Conservation (phyloP, 345 rosid species). For the Tarenaya hassleriana region DNA sequence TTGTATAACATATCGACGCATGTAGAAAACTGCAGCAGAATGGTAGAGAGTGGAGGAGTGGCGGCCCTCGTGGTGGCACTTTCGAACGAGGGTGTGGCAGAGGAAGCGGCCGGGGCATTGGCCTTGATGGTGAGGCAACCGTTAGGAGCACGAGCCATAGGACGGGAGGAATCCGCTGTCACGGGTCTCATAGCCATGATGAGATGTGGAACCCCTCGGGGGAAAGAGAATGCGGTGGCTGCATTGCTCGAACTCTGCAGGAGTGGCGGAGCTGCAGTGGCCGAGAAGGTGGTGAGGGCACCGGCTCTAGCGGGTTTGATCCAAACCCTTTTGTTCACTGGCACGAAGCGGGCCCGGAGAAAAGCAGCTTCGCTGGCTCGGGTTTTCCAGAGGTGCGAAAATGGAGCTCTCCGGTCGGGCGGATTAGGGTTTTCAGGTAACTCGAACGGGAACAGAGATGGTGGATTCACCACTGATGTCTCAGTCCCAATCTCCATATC, state of each 20-base stretch:
- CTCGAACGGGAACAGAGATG: conserved; percentile 29
- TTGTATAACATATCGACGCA: conserved; percentile 83
- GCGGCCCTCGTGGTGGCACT: conserved; percentile 66
- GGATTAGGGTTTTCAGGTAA: conserved; percentile 63
- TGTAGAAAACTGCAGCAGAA: conserved; percentile 59
- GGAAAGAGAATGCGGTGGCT: conserved; percentile 91
- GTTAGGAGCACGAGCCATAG: conserved; percentile 68
- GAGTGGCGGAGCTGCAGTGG: conserved; percentile 63
- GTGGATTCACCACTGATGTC: conserved; percentile 41
- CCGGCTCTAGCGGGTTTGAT: conserved; percentile 79
- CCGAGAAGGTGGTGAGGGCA: conserved; percentile 65
- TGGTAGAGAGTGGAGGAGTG: conserved; percentile 79
- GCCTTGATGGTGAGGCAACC: conserved; percentile 81
- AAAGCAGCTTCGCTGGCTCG: conserved; percentile 93
- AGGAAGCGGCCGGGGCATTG: conserved; percentile 89
- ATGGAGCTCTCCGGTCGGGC: conserved; percentile 44
- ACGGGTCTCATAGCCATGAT: conserved; percentile 68
- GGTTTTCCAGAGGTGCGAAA: conserved; percentile 75
- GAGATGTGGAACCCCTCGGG: conserved; percentile 88
- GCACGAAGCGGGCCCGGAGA: conserved; percentile 91
- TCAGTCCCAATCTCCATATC: conserved; percentile 55
- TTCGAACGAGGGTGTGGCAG: conserved; percentile 67
- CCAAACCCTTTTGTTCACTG: conserved; percentile 68
- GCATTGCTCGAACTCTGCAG: conserved; percentile 88
- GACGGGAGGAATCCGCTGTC: conserved; percentile 64